Conservation (phyloP, 1,284 basidiomycete species). For the Polyporus tsugae region DNA sequence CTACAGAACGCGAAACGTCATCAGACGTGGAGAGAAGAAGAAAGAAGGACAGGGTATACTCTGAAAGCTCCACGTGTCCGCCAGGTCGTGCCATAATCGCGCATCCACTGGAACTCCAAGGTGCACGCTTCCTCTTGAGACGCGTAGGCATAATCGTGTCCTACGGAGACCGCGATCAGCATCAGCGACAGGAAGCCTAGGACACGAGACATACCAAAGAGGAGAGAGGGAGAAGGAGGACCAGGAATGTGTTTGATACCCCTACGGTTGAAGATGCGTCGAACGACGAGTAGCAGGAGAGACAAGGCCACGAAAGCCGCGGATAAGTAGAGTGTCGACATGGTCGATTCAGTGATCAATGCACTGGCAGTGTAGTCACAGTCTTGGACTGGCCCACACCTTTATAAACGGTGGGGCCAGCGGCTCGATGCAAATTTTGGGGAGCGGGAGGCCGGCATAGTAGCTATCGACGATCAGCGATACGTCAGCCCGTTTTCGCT, state of each 20-base stretch:
- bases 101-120: slow-evolving; percentile 35
- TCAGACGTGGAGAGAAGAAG: not conserved
- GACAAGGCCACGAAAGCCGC: not conserved
- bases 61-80: slow-evolving; percentile 28
- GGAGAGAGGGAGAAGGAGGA: not conserved
- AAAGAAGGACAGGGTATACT: slow-evolving; percentile 14
- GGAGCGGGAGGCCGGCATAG: too few species aligned
- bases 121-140: slow-evolving; percentile 34
- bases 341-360: not conserved
- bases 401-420: not conserved
- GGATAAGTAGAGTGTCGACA: not conserved
- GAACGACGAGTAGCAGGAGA: not conserved
- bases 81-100: slow-evolving; percentile 36
- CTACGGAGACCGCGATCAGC: slow-evolving; percentile 2
- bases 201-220: not conserved
- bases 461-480: not conserved
- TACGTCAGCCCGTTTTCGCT: not conserved
- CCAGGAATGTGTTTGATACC: slow-evolving; percentile 4
- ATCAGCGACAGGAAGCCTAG: not conserved
- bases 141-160: slow-evolving; percentile 29
- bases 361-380: not conserved
- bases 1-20: not conserved
- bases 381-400: not conserved
- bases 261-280: not conserved
- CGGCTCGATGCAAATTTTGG: not conserved